phyloP scores from a whole-genome alignment of 805 yeast genomes.

The Yamadazyma scolyti region DNA sequence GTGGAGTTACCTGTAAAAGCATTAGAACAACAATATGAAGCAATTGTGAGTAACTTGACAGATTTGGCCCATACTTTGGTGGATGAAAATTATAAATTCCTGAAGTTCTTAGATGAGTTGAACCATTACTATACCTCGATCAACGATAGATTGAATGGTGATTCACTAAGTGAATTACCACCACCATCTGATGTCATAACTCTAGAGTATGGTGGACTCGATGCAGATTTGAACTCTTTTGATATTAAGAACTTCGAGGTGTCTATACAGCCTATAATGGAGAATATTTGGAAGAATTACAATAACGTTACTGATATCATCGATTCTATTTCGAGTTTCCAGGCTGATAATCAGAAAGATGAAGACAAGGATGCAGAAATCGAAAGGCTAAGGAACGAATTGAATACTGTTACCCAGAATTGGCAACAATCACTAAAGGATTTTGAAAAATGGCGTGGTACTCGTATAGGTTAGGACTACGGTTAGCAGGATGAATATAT shows the following conservation, averaged over 20 bases:
- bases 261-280: constrained; percentile 30
- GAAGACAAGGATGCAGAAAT: constrained; percentile 4
- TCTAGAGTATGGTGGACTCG: constrained; percentile 1
- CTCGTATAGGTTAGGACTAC: too few relatives aligned
- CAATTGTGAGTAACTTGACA: constrained; percentile 29
- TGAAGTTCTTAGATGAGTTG: constrained; percentile 24
- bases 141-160: constrained; percentile 13
- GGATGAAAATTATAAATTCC: constrained; percentile 33
- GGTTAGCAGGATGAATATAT: too few relatives aligned
- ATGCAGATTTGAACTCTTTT: constrained; percentile 8
- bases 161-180: constrained; percentile 16
- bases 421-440: constrained; percentile 39
- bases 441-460: constrained; percentile 33
- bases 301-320: constrained; percentile 10
- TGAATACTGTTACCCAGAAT: constrained; percentile 27
- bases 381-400: constrained; percentile 23
- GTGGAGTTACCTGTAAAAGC: constrained; percentile 11
- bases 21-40: constrained; percentile 25
- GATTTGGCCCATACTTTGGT: constrained; percentile 33
- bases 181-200: constrained; percentile 26
- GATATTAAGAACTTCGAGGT: constrained; percentile 34
- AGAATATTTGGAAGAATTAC: constrained; percentile 30
- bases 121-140: constrained; percentile 25
- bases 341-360: constrained; percentile 9
- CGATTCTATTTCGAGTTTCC: constrained; percentile 6